These are phyloP conservation scores for Corrigiola litoralis DNA, from an alignment of 179 eudicot species.

Conservation along the genomic window DNA sequence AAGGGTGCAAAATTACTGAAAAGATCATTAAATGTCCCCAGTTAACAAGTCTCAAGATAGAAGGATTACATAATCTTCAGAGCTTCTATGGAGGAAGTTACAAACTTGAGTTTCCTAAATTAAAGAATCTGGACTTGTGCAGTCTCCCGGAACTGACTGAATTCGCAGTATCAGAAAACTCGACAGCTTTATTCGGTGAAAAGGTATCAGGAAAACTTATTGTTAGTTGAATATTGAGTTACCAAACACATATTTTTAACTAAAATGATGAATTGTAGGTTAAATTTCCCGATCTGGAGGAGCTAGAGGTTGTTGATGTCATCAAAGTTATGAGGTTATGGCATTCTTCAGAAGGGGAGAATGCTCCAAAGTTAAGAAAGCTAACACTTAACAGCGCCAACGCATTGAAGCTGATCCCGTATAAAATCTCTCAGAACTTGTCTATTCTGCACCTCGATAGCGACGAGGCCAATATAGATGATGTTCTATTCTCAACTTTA, in stretches of 20 bases:
- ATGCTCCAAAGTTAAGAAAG: not conserved
- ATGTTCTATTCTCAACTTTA: not conserved
- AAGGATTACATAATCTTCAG: not conserved
- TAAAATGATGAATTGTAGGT: constrained; percentile 1
- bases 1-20: not conserved
- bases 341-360: not conserved
- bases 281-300: not conserved
- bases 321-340: not conserved
- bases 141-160: not conserved
- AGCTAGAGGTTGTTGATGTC: not conserved
- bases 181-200: not conserved
- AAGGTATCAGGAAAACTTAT: not conserved
- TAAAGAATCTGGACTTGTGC: not conserved
- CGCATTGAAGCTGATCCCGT: not conserved
- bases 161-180: not conserved
- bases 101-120: not conserved
- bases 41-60: not conserved
- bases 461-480: no score
- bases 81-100: constrained; percentile 1
- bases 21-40: not conserved
- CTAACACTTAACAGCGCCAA: not conserved
- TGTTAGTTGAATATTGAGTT: not conserved
- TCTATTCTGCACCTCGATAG: not conserved
- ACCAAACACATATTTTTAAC: not conserved
- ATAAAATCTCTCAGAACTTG: not conserved